phyloP scores from a whole-genome alignment of 2,329 filamentous ascomycete species.

The Hymenoscyphus repandus region DNA sequence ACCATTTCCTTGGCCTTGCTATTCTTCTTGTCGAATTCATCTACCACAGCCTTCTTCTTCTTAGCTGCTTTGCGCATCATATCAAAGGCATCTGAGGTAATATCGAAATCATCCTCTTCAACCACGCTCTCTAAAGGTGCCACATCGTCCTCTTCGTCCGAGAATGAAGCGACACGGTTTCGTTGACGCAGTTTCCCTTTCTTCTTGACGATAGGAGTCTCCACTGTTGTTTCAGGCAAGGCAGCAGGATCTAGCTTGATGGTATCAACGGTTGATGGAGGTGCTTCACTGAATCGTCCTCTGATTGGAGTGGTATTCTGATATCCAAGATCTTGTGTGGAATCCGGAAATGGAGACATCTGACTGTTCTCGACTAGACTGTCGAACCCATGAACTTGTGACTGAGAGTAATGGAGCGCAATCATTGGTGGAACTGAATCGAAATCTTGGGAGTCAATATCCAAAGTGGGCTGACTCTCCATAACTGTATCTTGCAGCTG shows the following conservation, averaged over 20 bases:
- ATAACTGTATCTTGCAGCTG: slow-evolving; percentile 38
- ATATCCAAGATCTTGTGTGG: slow-evolving; percentile 78
- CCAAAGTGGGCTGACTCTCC: slow-evolving; percentile 41
- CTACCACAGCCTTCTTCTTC: slow-evolving; percentile 47
- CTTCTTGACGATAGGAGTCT: slow-evolving; percentile 61
- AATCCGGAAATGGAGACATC: slow-evolving; percentile 63
- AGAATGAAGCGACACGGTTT: slow-evolving; percentile 38
- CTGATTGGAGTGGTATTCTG: slow-evolving; percentile 67
- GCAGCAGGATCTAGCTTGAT: slow-evolving; percentile 43
- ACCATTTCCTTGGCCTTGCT: slow-evolving; percentile 84
- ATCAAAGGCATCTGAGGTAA: slow-evolving; percentile 34
- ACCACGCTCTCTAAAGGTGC: slow-evolving; percentile 17
- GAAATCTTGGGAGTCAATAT: slow-evolving; percentile 36
- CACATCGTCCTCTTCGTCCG: slow-evolving; percentile 29
- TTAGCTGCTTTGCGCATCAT: slow-evolving; percentile 64
- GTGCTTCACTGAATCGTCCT: slow-evolving; percentile 58
- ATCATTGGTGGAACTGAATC: slow-evolving; percentile 36
- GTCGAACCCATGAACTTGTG: slow-evolving; percentile 54
- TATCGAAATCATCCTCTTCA: slow-evolving; percentile 33
- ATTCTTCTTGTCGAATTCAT: slow-evolving; percentile 74
- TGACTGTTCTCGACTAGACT: slow-evolving; percentile 57
- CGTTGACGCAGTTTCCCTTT: slow-evolving; percentile 52
- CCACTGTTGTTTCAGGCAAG: slow-evolving; percentile 38
- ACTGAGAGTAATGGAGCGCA: slow-evolving; percentile 54
- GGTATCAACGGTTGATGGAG: slow-evolving; percentile 67